These are phyloP conservation scores for Bathelium albidoporum DNA, from an alignment of 495 filamentous ascomycete genomes.

Conservation along the genomic window DNA sequence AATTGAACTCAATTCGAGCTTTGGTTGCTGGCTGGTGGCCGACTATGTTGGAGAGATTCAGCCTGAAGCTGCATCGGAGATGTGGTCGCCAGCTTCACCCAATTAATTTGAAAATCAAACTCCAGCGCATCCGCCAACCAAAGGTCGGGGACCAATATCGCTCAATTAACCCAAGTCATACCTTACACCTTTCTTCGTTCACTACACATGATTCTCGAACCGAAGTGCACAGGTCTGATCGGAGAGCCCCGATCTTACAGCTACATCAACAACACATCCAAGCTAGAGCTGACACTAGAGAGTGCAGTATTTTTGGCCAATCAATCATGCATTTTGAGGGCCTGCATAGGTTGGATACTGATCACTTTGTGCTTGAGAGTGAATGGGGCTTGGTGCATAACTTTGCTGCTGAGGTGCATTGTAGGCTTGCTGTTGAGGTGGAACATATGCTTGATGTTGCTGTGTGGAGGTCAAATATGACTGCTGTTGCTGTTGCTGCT, in stretches of 20 bases:
- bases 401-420: neutral
- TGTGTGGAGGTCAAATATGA: neutral
- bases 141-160: neutral
- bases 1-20: too few species aligned
- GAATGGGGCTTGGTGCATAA: neutral
- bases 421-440: neutral
- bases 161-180: neutral
- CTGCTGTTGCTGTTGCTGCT: neutral
- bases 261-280: too few species aligned
- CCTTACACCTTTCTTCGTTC: too few species aligned
- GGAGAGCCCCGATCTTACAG: too few species aligned
- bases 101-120: neutral
- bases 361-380: neutral
- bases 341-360: neutral
- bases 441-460: neutral
- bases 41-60: too few species aligned
- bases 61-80: neutral
- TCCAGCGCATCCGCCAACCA: neutral
- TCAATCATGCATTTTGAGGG: neutral
- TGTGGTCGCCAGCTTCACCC: neutral
- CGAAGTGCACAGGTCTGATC: too few species aligned
- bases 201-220: too few species aligned
- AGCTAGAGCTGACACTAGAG: too few species aligned
- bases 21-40: too few species aligned
- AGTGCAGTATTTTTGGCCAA: neutral